Evolutionary conservation across 176 grass and related monocot species (phyloP).

Genomic region (Juncus inflexus): DNA sequence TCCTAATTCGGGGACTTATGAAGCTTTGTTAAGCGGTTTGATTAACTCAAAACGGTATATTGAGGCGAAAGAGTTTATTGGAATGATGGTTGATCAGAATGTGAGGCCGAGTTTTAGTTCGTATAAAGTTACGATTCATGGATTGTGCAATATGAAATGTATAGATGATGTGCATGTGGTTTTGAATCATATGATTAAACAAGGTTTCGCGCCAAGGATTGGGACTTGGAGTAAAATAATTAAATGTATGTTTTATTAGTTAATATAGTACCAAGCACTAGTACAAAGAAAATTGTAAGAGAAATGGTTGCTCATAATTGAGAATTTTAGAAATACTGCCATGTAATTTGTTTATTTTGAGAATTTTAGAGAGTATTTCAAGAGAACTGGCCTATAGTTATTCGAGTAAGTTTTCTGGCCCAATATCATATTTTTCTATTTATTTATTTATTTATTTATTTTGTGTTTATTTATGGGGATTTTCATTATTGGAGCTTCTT

Average conservation of each 20-base stretch:
- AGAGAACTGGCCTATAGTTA: no score
- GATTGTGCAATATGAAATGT: slow-evolving; percentile 54
- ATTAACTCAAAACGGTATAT: slow-evolving; percentile 40
- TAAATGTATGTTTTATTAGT: slow-evolving; percentile 15
- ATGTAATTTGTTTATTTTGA: no score
- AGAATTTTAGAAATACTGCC: no score
- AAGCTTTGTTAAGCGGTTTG: slow-evolving; percentile 74
- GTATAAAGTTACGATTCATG: slow-evolving; percentile 69
- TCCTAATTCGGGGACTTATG: slow-evolving; percentile 82
- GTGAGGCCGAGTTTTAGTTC: slow-evolving; percentile 61
- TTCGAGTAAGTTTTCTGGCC: no score
- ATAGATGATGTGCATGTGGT: slow-evolving; percentile 52
- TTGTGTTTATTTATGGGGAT: no score
- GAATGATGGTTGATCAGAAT: slow-evolving; percentile 51
- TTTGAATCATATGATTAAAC: slow-evolving; percentile 69
- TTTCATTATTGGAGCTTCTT: no score
- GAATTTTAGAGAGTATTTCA: no score
- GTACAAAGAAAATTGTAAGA: no score
- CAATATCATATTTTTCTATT: no score
- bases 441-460: no score
- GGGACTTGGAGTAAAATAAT: slow-evolving; percentile 73
- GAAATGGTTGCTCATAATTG: no score
- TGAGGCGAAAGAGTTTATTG: slow-evolving; percentile 52
- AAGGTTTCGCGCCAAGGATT: slow-evolving; percentile 69
- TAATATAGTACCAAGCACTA: no score